Base-by-base conservation (phyloP, 805 yeast genomes). In the Maudiozyma saulgeensis region DNA sequence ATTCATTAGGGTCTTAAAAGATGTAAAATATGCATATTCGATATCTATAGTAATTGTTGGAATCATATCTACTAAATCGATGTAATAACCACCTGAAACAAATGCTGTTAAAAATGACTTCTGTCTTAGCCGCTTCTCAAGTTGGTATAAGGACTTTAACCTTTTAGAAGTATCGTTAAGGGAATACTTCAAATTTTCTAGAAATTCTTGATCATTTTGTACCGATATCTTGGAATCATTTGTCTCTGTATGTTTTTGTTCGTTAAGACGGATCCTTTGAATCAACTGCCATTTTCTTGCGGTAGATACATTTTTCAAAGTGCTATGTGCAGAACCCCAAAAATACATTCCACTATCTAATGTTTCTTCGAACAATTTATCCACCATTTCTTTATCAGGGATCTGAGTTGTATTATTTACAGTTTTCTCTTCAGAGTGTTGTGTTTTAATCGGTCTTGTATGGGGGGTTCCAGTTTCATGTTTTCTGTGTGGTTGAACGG, bases 231-330 rank as follows among this genome's bases (percentile, higher is more conserved):
- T 35, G 8, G 38, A 35, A 42, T 25, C 40, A 6, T 2, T 13
- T 8, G 15, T 3, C 15, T 18, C 40, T 6, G 19, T 13, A n/a
- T 37, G 26, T 13, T 39, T 23, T 12, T 19, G 21, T 16, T 39
- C 42, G 11, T 13, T 39, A 3, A 19, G 42, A 28, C 51, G 53
- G 21, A 58, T 53, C 39, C 55, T 60, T 48, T 64, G 60, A 11
- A 64, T 51, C 28, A 64, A 51, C 18, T 59, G 63, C 67, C 67
- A 63, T 52, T 64, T 64, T 42, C 67, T 57, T 35, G 51, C 51
- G 34, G 46, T 45, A 2, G 67, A 57, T 12, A 61, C 52, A 40
- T 43, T 51, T 35, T 55, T 51, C 35, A 61, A 45, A 44, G 57
- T 59, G 16, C 53, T 50, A 16, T 56, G 54, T 4, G 66, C 62